A percentile compares a stretch with the other conserved stretches of the same genome.
phyloP scores from a whole-genome alignment of 352 stramenopile genomes.

The Pythium insidiosum region DNA sequence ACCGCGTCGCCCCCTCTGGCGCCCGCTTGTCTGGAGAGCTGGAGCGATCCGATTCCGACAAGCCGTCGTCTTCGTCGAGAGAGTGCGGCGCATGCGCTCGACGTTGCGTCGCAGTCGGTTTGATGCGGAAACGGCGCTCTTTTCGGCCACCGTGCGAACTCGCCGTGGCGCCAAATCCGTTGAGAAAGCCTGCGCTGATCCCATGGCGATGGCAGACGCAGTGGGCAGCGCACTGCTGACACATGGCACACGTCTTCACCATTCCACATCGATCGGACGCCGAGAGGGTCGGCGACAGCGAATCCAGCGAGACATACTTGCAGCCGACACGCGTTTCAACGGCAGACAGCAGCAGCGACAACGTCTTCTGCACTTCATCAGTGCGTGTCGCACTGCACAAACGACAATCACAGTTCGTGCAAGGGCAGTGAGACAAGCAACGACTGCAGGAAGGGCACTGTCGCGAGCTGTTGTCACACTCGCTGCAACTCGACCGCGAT shows the following conservation, averaged over 20 bases:
- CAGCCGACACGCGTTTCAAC: conserved; percentile 56
- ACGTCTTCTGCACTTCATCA: conserved; percentile 47
- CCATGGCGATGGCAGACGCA: conserved; percentile 11
- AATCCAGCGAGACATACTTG: conserved; percentile 36
- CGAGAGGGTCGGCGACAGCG: neutral
- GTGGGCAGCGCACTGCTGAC: conserved; percentile 14
- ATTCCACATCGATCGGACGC: conserved; percentile 15
- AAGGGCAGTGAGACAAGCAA: conserved; percentile 67
- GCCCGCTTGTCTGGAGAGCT: neutral
- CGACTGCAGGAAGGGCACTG: conserved; percentile 53
- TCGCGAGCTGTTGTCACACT: conserved; percentile 46
- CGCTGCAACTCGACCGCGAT: conserved; percentile 51
- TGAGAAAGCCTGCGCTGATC: conserved; percentile 5
- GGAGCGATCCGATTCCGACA: neutral
- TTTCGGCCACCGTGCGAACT: too few species aligned
- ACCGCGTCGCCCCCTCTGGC: neutral
- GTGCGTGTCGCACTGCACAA: conserved; percentile 60
- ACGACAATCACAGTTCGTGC: conserved; percentile 57
- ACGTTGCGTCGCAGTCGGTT: conserved; percentile 21
- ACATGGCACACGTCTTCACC: conserved; percentile 11
- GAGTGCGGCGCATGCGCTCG: too few species aligned
- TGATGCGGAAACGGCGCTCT: conserved; percentile 30
- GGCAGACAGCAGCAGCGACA: conserved; percentile 39
- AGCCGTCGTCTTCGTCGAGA: conserved; percentile 2
- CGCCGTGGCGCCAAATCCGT: conserved; percentile 4